Conservation (phyloP, 768 basidiomycete species). For the Rhodotorula toruloides region DNA sequence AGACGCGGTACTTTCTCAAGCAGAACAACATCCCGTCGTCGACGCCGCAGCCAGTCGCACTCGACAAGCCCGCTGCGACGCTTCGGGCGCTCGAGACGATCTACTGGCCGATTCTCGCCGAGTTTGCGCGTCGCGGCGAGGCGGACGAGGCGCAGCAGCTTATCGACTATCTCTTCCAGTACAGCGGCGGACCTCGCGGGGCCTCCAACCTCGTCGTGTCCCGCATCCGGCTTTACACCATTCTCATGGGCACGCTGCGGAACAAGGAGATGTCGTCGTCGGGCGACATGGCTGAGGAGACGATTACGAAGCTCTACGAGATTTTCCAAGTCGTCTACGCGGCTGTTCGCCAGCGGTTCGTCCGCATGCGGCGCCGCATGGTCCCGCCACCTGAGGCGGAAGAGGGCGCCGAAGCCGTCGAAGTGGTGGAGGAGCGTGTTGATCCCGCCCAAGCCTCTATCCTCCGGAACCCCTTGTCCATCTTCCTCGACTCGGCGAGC, state of each 20-base stretch:
- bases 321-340: constrained; percentile 68
- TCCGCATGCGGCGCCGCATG: background rate
- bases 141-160: constrained; percentile 57
- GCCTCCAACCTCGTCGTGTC: constrained; percentile 52
- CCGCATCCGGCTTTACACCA: constrained; percentile 59
- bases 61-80: constrained; percentile 4
- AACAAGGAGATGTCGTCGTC: constrained; percentile 61
- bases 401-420: constrained; percentile 43
- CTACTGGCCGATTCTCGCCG: constrained; percentile 2
- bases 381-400: constrained; percentile 43
- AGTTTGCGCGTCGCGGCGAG: constrained; percentile 45
- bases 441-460: constrained; percentile 52
- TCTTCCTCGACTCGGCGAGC: constrained; percentile 68
- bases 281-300: constrained; percentile 55
- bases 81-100: background rate
- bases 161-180: constrained; percentile 48
- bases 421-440: constrained; percentile 7
- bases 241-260: constrained; percentile 69
- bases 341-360: constrained; percentile 51
- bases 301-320: constrained; percentile 47
- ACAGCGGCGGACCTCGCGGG: constrained; percentile 45
- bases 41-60: background rate
- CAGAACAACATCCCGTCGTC: background rate
- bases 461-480: constrained; percentile 72
- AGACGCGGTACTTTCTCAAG: too few species aligned